phyloP scores from a whole-genome alignment of 257 asterid species.

The Leptodermis oblonga region DNA sequence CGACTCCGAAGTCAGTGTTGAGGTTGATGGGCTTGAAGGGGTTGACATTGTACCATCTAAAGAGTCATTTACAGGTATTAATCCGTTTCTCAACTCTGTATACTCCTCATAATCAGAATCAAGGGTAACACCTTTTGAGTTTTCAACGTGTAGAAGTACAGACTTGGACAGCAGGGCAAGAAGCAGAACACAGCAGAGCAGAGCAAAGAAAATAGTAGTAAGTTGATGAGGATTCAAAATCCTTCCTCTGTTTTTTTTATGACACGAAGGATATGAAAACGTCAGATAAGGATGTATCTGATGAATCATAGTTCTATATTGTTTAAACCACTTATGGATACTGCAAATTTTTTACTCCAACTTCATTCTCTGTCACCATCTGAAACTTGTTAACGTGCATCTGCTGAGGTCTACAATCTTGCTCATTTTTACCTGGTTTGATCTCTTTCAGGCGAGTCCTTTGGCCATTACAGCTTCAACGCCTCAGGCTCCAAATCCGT shows the following conservation, averaged over 20 bases:
- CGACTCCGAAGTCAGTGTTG: slow-evolving; percentile 89
- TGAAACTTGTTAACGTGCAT: neutral
- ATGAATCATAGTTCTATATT: neutral
- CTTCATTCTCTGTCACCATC: neutral
- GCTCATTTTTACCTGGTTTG: neutral
- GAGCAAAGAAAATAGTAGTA: slow-evolving; percentile 45
- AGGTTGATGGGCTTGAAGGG: slow-evolving; percentile 89
- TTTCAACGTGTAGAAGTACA: slow-evolving; percentile 55
- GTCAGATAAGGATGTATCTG: no score
- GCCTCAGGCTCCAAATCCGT: slow-evolving; percentile 37
- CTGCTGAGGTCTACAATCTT: neutral
- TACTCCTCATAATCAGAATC: neutral
- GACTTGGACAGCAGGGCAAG: slow-evolving; percentile 74
- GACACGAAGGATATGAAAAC: neutral
- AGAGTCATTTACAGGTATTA: slow-evolving; percentile 85
- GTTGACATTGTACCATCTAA: slow-evolving; percentile 74
- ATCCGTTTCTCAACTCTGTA: neutral
- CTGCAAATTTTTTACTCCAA: no score
- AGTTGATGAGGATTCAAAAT: slow-evolving; percentile 15
- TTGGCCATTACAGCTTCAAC: slow-evolving; percentile 43
- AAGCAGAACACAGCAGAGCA: slow-evolving; percentile 40
- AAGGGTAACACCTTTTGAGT: slow-evolving; percentile 4
- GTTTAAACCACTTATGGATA: neutral
- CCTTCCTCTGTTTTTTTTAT: neutral
- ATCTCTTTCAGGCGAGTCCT: slow-evolving; percentile 39